These are phyloP conservation scores for Pyrenopolyporus hunteri DNA, from an alignment of 495 filamentous ascomycete genomes.

Conservation along the genomic window DNA sequence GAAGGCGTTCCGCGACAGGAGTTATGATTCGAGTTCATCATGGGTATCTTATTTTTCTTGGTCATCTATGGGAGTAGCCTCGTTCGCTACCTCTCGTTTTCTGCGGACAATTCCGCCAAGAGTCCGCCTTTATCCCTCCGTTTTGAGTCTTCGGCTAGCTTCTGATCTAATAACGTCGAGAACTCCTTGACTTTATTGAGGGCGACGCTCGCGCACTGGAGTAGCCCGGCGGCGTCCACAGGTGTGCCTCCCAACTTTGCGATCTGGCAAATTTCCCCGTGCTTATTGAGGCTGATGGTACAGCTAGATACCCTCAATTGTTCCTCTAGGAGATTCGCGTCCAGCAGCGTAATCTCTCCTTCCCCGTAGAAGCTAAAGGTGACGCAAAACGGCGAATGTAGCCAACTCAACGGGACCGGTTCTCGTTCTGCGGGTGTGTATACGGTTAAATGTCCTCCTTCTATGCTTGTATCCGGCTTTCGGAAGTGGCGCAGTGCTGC, in stretches of 20 bases:
- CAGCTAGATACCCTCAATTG: slow-evolving; percentile 82
- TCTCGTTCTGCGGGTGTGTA: slow-evolving; percentile 85
- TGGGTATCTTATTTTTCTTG: slow-evolving; percentile 44
- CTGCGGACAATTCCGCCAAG: slow-evolving; percentile 79
- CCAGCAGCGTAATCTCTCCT: slow-evolving; percentile 67
- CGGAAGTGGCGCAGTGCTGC: slow-evolving; percentile 88
- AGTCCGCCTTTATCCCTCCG: slow-evolving; percentile 76
- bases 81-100: slow-evolving; percentile 69
- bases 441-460: slow-evolving; percentile 80
- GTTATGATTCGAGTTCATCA: slow-evolving; percentile 27
- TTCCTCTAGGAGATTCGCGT: slow-evolving; percentile 84
- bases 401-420: slow-evolving; percentile 84
- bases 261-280: slow-evolving; percentile 90
- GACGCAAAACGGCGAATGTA: slow-evolving; percentile 87
- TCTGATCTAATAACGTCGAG: slow-evolving; percentile 69
- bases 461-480: slow-evolving; percentile 82
- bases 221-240: slow-evolving; percentile 74
- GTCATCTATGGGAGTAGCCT: slow-evolving; percentile 27
- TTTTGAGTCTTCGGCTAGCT: slow-evolving; percentile 76
- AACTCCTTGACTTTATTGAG: slow-evolving; percentile 80
- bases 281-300: slow-evolving; percentile 83
- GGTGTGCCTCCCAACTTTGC: slow-evolving; percentile 84
- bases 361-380: slow-evolving; percentile 83
- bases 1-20: slow-evolving; percentile 33
- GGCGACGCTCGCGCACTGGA: slow-evolving; percentile 72